phyloP scores from a whole-genome alignment of 179 eudicot species.

The Beta corolliflora region DNA sequence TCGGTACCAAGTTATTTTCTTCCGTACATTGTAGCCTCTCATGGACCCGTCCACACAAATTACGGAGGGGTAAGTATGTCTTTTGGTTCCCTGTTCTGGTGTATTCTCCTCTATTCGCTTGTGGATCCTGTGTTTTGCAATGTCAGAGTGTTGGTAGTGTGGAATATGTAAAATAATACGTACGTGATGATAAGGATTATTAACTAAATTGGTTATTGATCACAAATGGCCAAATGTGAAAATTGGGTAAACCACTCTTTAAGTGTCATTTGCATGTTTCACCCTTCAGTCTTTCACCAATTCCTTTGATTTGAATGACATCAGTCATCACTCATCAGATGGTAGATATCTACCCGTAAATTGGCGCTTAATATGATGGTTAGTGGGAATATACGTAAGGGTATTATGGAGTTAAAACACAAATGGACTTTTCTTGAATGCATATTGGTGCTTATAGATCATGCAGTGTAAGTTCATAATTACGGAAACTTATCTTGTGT shows the following conservation, averaged over 20 bases:
- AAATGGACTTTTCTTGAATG: too few species aligned
- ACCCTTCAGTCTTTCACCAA: not conserved
- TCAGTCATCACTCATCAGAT: too few species aligned
- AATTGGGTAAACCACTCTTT: not conserved
- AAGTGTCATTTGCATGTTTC: not conserved
- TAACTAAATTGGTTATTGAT: not conserved
- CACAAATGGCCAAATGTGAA: not conserved
- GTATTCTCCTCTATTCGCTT: not conserved
- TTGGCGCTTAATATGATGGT: not conserved
- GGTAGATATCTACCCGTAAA: not conserved
- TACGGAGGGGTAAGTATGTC: conserved; percentile 78
- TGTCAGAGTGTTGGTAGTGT: not conserved
- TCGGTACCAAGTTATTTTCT: conserved; percentile 82
- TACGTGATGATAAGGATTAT: not conserved
- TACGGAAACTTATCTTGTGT: not conserved
- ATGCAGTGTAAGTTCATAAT: not conserved
- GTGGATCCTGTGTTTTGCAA: not conserved
- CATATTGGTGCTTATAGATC: not conserved
- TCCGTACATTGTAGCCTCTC: conserved; percentile 91
- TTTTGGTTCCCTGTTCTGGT: conserved; percentile 3
- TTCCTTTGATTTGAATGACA: not conserved
- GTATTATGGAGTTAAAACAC: too few species aligned
- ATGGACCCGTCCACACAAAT: conserved; percentile 80
- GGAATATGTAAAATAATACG: not conserved
- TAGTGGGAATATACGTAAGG: too few species aligned